Percentiles rank a stretch among this genome's conserved stretches.
These are phyloP conservation scores for Populus tremula DNA, from an alignment of 345 rosid genomes.

Conservation along the genomic window DNA sequence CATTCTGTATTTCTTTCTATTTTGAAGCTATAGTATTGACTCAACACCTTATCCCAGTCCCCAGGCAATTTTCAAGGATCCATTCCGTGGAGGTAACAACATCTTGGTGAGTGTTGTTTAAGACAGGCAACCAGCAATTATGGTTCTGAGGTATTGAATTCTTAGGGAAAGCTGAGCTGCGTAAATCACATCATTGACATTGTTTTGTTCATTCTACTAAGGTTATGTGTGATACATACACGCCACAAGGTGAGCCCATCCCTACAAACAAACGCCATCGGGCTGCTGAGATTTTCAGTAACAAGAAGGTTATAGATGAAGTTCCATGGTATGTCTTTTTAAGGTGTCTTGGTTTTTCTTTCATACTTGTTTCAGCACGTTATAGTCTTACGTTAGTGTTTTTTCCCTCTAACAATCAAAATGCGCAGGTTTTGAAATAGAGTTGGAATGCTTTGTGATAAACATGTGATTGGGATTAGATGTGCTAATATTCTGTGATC, in stretches of 20 bases:
- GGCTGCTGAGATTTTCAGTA: conserved; percentile 78
- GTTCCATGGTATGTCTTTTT: conserved; percentile 65
- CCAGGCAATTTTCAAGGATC: conserved; percentile 92
- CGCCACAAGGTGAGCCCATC: conserved; percentile 96
- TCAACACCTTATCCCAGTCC: conserved; percentile 51
- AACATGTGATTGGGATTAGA: not conserved
- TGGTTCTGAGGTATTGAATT: not conserved
- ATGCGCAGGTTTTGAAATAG: not conserved
- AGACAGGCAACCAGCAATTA: not conserved
- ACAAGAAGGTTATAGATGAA: conserved; percentile 62
- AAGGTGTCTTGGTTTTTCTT: not conserved
- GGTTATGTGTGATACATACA: conserved; percentile 90
- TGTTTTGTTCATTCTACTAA: conserved; percentile 23
- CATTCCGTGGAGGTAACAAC: conserved; percentile 95
- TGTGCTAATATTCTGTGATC: not conserved
- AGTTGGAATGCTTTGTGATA: not conserved
- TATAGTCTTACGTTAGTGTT: not conserved
- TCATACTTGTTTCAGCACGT: not conserved
- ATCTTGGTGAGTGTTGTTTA: conserved; percentile 65
- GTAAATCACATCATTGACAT: not conserved
- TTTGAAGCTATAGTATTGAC: conserved; percentile 15
- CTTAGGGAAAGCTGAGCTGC: not conserved
- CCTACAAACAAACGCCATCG: conserved; percentile 92
- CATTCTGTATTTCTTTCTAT: not conserved
- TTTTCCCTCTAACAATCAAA: not conserved